These are phyloP conservation scores for Bryoglossum gracile DNA, from an alignment of 495 filamentous ascomycete genomes.

Conservation along the genomic window DNA sequence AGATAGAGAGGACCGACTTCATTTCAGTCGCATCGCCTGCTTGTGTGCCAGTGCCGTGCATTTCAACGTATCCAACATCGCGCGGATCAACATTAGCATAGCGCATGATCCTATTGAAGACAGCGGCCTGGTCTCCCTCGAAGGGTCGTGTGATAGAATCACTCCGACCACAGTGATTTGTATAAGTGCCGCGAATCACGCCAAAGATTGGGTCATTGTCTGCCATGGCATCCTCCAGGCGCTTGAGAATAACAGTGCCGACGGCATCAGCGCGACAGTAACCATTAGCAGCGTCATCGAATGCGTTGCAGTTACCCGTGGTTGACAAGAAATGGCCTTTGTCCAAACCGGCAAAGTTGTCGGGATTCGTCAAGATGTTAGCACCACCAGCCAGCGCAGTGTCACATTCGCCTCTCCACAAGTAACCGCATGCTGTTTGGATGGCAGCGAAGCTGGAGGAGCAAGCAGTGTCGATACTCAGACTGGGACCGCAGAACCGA, in stretches of 20 bases:
- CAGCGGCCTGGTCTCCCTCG: constrained; percentile 58
- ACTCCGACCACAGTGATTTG: constrained; percentile 70
- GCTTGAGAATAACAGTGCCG: constrained; percentile 65
- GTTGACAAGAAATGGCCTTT: constrained; percentile 35
- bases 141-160: constrained; percentile 83
- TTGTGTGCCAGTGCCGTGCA: constrained; percentile 86
- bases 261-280: constrained; percentile 72
- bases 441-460: constrained; percentile 62
- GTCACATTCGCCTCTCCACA: constrained; percentile 50
- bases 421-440: constrained; percentile 72
- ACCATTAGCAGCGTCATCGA: constrained; percentile 65
- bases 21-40: constrained; percentile 77
- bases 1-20: constrained; percentile 68
- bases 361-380: constrained; percentile 37
- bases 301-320: constrained; percentile 47
- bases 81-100: constrained; percentile 63
- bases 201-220: constrained; percentile 71
- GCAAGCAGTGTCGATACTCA: constrained; percentile 81
- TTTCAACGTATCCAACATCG: constrained; percentile 76
- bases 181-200: constrained; percentile 57
- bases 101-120: constrained; percentile 63
- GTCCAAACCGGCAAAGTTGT: constrained; percentile 50
- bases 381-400: constrained; percentile 35
- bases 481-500: constrained; percentile 50
- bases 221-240: constrained; percentile 63